Conservation (phyloP, 2,329 filamentous ascomycete genomes). For the Beauveria sp. region DNA sequence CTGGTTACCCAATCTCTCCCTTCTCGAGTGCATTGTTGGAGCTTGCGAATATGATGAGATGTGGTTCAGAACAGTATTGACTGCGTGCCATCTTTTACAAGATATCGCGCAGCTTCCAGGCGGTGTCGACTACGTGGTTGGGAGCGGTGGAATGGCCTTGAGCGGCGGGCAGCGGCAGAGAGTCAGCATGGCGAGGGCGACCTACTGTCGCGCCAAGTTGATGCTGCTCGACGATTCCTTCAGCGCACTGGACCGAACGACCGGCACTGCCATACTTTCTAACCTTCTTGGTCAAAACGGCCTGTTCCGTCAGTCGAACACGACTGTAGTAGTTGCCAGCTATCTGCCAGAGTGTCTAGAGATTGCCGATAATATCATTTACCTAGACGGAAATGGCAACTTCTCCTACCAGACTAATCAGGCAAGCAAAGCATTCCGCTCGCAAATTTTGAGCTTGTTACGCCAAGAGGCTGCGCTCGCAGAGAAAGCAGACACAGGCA, state of each 20-base stretch:
- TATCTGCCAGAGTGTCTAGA: not conserved
- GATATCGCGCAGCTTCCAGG: not conserved
- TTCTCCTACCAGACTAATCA: not conserved
- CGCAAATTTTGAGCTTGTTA: not conserved
- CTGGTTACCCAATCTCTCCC: not conserved
- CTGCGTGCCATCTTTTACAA: not conserved
- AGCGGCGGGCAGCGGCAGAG: slow-evolving; percentile 2
- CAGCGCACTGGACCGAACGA: not conserved
- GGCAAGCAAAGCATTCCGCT: not conserved
- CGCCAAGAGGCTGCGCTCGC: not conserved
- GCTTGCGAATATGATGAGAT: not conserved
- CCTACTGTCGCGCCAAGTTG: not conserved
- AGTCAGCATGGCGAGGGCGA: not conserved
- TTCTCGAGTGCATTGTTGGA: not conserved
- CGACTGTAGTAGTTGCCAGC: not conserved
- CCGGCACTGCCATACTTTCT: not conserved
- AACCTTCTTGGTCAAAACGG: not conserved
- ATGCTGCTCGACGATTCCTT: not conserved
- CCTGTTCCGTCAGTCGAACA: not conserved
- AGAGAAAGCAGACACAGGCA: too few relatives aligned
- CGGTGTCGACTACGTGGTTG: not conserved
- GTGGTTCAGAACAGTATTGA: not conserved
- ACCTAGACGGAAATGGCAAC: not conserved
- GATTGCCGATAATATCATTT: not conserved
- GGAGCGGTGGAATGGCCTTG: not conserved